phyloP scores from a whole-genome alignment of 345 rosid genomes.

The Aurinia saxatilis region DNA sequence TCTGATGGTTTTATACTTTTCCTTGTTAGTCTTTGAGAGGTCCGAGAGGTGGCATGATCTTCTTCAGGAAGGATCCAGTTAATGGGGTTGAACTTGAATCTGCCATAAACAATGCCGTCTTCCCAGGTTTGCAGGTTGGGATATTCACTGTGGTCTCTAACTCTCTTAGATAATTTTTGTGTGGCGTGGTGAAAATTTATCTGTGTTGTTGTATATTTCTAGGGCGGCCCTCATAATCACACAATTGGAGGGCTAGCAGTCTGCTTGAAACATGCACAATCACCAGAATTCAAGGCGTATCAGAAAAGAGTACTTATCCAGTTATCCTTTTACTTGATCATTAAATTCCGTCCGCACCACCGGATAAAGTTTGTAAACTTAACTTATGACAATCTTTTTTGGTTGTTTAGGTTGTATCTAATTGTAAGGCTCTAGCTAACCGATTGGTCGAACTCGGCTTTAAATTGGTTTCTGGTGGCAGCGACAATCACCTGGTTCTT shows the following conservation, averaged over 20 bases:
- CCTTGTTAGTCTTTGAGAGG: conserved; percentile 77
- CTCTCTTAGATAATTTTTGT: not conserved
- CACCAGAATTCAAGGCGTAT: conserved; percentile 61
- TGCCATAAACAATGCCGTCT: conserved; percentile 90
- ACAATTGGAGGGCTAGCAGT: conserved; percentile 89
- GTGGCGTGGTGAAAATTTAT: not conserved
- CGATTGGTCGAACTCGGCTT: conserved; percentile 70
- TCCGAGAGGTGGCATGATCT: conserved; percentile 99
- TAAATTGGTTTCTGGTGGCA: conserved; percentile 85
- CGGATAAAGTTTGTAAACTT: not conserved
- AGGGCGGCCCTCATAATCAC: conserved; percentile 99
- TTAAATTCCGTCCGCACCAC: not conserved
- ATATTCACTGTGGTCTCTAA: not conserved
- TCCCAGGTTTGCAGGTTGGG: conserved; percentile 86
- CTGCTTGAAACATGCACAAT: conserved; percentile 79
- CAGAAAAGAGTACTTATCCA: conserved; percentile 80
- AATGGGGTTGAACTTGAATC: conserved; percentile 78
- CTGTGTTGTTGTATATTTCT: conserved; percentile 7
- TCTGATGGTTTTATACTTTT: not conserved
- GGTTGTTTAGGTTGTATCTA: conserved; percentile 62
- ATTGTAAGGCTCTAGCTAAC: conserved; percentile 67
- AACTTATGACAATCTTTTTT: not conserved
- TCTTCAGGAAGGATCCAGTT: conserved; percentile 70
- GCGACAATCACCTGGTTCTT: conserved; percentile 85
- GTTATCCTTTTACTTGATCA: not conserved